Conservation (phyloP, 2,329 filamentous ascomycete species). For the Aspergillus clavatus region DNA sequence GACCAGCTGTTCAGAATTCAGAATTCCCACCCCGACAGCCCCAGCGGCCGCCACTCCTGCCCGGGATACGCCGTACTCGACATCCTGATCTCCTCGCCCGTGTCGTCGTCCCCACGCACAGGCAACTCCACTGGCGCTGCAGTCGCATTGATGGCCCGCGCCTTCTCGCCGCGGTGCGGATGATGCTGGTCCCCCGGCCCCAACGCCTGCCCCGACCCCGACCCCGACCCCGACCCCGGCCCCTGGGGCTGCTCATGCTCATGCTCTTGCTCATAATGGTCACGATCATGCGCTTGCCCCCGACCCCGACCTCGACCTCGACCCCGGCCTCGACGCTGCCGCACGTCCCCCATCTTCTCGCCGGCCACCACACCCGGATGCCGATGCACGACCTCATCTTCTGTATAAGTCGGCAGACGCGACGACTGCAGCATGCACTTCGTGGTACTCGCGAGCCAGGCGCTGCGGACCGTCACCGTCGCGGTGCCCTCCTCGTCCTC, state of each 20-base stretch:
- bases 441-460: constrained; percentile 10
- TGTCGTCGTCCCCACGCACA: constrained; percentile 29
- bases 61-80: constrained; percentile 47
- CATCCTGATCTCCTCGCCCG: constrained; percentile 45
- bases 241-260: too few relatives aligned
- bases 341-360: constrained; percentile 6
- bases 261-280: too few relatives aligned
- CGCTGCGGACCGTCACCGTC: not conserved
- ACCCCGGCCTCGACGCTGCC: too few relatives aligned
- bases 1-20: not conserved
- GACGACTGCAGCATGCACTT: constrained; percentile 3
- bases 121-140: constrained; percentile 33
- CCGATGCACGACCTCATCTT: constrained; percentile 9
- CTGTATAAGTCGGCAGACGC: constrained; percentile 15
- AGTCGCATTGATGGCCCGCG: constrained; percentile 19
- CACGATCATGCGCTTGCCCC: too few relatives aligned
- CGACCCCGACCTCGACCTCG: too few relatives aligned
- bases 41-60: constrained; percentile 42
- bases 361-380: constrained; percentile 1
- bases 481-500: constrained; percentile 6
- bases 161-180: constrained; percentile 20
- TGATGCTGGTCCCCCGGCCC: too few relatives aligned
- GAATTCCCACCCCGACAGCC: constrained; percentile 16
- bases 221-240: not conserved
- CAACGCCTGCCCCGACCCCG: too few relatives aligned